Evolutionary conservation across 2,329 filamentous ascomycete species (phyloP).

Genomic region (Fusarium sp.): DNA sequence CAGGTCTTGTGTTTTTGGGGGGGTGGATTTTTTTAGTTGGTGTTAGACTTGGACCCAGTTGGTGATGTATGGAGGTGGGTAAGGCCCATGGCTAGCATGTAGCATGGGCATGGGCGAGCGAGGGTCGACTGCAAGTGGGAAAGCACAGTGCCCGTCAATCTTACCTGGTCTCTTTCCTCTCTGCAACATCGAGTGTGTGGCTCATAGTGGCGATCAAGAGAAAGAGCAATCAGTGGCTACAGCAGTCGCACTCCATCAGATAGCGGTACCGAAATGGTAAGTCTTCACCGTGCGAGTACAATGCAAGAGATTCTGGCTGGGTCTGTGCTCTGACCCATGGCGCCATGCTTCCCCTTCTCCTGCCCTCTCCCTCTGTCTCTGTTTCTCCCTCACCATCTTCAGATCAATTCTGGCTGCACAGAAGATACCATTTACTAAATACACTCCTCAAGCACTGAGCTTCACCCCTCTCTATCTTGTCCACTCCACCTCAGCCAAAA

Average conservation of each 20-base stretch:
- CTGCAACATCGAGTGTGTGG: conserved; percentile 19
- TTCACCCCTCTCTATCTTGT: conserved; percentile 22
- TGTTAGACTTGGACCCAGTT: conserved; percentile 46
- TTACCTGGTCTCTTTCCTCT: neutral
- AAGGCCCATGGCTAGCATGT: too few relatives aligned
- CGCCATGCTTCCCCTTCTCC: conserved; percentile 28
- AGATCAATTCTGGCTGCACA: conserved; percentile 22
- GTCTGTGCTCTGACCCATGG: conserved; percentile 37
- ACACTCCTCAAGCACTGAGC: conserved; percentile 14
- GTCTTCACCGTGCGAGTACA: conserved; percentile 31
- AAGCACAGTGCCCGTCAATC: conserved; percentile 31
- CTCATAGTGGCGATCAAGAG: conserved; percentile 25
- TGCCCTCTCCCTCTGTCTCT: conserved; percentile 8
- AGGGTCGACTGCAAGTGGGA: conserved; percentile 40
- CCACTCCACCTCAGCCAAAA: conserved; percentile 32
- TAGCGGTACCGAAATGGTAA: conserved; percentile 30
- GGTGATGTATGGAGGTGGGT: conserved; percentile 50
- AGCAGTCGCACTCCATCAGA: conserved; percentile 8
- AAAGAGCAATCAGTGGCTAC: conserved; percentile 6
- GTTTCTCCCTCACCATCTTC: conserved; percentile 19
- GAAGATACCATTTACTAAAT: conserved; percentile 18
- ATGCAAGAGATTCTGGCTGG: neutral
- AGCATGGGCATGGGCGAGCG: conserved; percentile 15
- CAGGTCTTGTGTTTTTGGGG: conserved; percentile 49
- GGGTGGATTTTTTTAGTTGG: conserved; percentile 45